Base-by-base conservation (phyloP, 106 monocot species). In the Dendrobium nobile region DNA sequence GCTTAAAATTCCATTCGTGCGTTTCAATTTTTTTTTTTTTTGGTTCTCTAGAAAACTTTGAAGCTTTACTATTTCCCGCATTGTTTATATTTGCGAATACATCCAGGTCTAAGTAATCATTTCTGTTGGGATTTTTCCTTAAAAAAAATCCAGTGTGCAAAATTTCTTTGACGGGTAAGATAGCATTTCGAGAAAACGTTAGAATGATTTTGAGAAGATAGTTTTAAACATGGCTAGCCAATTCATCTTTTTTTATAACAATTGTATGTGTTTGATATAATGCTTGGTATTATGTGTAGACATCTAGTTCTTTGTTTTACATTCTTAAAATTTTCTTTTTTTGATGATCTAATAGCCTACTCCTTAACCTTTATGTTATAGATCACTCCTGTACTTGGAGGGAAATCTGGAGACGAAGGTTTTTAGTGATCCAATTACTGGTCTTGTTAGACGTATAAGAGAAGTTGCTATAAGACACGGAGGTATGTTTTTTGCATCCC, bases 361-460 rank as follows among this genome's bases (percentile, higher is more conserved):
- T 20, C n/a, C 74, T 20, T 74, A 11, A 70, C n/a, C 20, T 74
- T 17, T 74, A 42, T 76, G 74, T 78, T 33, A 22, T 61, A 78
- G 78, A 61, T 78, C 78, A 40, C 54, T 59, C 37, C 31, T 78
- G 26, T 78, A 78, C 61, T 18, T 78, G 55, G 78, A 78, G 41
- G 61, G 78, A 56, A 78, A 76, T 27, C 76, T 76, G 3, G 76
- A 78, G 61, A 59, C 55, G 10, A 78, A 78, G 61, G 78, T 78
- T 59, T 78, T 78, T 24, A 78, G 61, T n/a, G 78, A 78, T 78
- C 78, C 78, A 61, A 41, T 61, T 5, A 58, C 78, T 19, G 78
- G 78, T 3, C 55, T 78, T 41, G 78, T 78, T 24, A 76, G 76
- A 27, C 76, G 76, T 5, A 76, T 76, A 47, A 76, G 76, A 48